Evolutionary conservation across 352 stramenopile species (phyloP), one percentile per base, ranked within the genome.

Genomic region (Globisporangium cylindrosporum): DNA sequence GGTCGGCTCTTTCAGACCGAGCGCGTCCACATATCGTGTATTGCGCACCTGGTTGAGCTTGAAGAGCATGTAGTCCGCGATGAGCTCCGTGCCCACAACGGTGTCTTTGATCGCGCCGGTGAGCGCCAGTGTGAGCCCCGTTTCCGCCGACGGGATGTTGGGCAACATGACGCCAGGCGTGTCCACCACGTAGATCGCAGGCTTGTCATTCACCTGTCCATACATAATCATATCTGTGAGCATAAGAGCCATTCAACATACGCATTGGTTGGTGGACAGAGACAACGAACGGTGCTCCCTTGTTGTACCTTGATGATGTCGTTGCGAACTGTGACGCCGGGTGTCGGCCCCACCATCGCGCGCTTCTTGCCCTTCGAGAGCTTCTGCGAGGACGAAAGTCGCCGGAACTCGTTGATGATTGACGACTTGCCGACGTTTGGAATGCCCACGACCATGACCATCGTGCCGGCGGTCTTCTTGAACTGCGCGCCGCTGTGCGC

Each of bases 361-460:
- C 86, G 86, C 59, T 93, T 93, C 65, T 90, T 84, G 65, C 88
- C 87, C 69, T 92, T 93, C 6, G 82, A 73, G n/a, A 96, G 67
- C 72, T 93, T 92, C 20, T 80, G 66, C 29, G 81, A 91, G 58
- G 81, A 84, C 43, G 86, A 93, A 6, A 94, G 68, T 0, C 85
- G 76, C 12, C 87, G 80, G 48, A 96, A 94, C 66, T 92, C 85
- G 60, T 96, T 96, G 67, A 97, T 97, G 29, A 97, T 86, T 5
- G 88, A 96, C 25, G 82, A 93, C 67, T 97, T 97, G 62, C 90
- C 90, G n/a, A 97, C 90, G 69, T 97, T 97, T 15, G 90, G 90
- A 62, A 97, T 93, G 10, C 90, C 90, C 4, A 93, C 80, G 27
- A 97, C 87, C 85, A 96, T 96, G 68, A 93, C 84, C 78, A 96